Conservation (phyloP, 805 yeast species). For the Candida manassasensis region DNA sequence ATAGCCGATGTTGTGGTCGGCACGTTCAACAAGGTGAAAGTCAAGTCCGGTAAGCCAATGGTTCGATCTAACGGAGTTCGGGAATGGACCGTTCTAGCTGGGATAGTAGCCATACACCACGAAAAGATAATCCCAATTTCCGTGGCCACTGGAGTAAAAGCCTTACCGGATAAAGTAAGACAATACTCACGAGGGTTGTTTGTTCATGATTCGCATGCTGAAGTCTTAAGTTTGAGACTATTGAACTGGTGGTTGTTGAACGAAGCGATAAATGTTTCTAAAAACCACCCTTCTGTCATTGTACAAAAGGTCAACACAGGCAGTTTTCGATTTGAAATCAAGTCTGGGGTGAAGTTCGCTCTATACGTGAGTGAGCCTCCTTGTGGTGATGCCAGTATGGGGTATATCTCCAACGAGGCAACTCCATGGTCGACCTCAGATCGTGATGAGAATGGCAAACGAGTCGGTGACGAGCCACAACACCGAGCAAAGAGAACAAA, state of each 20-base stretch:
- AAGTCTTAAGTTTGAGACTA: constrained; percentile 65
- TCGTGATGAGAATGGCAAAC: constrained; percentile 2
- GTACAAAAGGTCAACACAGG: constrained; percentile 13
- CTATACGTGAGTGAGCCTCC: constrained; percentile 74
- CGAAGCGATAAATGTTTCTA: constrained; percentile 31
- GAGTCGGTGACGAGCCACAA: constrained; percentile 11
- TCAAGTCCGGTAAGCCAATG: constrained; percentile 53
- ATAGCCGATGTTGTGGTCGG: constrained; percentile 23
- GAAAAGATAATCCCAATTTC: constrained; percentile 36
- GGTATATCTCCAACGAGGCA: constrained; percentile 16
- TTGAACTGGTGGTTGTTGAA: constrained; percentile 59
- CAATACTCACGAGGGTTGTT: constrained; percentile 50
- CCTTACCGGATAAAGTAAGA: constrained; percentile 53
- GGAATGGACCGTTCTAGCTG: constrained; percentile 86
- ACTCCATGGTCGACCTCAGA: not conserved
- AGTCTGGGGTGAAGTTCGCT: constrained; percentile 41
- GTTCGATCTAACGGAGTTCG: constrained; percentile 55
- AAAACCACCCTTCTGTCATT: constrained; percentile 11
- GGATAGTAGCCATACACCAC: constrained; percentile 46
- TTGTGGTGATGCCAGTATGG: constrained; percentile 87
- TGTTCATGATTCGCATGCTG: constrained; percentile 91
- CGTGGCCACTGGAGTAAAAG: constrained; percentile 80
- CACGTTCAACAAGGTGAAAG: constrained; percentile 25
- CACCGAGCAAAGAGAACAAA: constrained; percentile 6
- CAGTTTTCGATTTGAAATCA: constrained; percentile 24